Conservation (phyloP, 176 grass and related monocot species). For the Rhipidocladum racemiflorum region DNA sequence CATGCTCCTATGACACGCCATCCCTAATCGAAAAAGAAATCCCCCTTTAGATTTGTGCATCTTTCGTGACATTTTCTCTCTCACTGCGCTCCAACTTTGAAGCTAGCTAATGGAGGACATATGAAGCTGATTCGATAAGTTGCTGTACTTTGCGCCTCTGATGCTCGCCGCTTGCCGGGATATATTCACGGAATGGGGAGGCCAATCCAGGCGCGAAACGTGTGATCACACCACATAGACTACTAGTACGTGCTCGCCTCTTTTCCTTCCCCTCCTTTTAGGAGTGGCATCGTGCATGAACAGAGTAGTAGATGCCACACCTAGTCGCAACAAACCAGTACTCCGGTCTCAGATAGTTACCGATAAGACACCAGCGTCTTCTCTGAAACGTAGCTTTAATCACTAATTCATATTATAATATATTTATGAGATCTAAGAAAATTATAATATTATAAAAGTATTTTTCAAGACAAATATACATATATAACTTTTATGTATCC, state of each 20-base stretch:
- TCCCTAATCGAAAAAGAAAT: not conserved
- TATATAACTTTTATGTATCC: no score
- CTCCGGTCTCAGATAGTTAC: no score
- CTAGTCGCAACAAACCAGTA: no score
- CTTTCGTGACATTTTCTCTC: not conserved
- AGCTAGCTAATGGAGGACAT: not conserved
- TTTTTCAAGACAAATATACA: no score
- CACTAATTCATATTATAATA: no score
- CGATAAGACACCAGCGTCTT: no score
- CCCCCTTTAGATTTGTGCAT: not conserved
- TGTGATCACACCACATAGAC: not conserved
- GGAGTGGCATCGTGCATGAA: not conserved
- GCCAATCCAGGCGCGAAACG: constrained; percentile 40
- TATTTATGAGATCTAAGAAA: no score
- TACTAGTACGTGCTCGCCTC: not conserved
- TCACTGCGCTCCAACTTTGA: not conserved
- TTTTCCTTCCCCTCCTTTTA: not conserved
- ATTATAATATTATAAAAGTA: no score
- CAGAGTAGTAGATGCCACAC: not conserved
- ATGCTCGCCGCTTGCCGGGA: constrained; percentile 3
- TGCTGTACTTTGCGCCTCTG: not conserved
- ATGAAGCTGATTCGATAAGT: not conserved
- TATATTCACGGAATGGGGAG: not conserved
- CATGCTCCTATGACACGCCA: not conserved
- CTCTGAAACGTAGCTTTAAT: no score